These are phyloP conservation scores for Eimeria acervulina DNA, from an alignment of 169 alveolate genomes.

Conservation along the genomic window DNA sequence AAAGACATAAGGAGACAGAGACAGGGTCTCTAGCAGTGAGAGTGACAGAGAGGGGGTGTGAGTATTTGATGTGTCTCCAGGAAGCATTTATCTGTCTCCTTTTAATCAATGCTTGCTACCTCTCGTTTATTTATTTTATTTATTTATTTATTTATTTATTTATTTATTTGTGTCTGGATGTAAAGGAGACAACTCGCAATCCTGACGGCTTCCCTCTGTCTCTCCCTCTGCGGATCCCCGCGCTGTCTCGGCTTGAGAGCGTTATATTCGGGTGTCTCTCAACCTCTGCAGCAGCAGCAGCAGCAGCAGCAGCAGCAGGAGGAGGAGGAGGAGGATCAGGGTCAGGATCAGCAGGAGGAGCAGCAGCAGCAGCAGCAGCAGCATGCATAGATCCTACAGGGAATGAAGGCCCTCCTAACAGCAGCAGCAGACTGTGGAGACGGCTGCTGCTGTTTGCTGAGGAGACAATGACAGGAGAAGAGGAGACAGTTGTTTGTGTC, in stretches of 20 bases:
- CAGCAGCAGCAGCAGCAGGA: background rate
- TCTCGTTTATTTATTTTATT: background rate
- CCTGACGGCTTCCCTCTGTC: slow-evolving; percentile 55
- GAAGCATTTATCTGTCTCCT: background rate
- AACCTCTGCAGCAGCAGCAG: background rate
- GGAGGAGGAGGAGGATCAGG: too few species aligned
- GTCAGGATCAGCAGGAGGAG: background rate
- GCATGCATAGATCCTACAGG: background rate
- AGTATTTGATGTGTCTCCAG: background rate
- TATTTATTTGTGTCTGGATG: background rate
- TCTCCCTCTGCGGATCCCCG: background rate
- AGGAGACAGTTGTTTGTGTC: slow-evolving; percentile 42
- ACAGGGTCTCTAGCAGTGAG: too few species aligned
- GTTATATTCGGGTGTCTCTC: background rate
- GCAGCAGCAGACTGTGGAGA: slow-evolving; percentile 30
- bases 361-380: slow-evolving; percentile 13
- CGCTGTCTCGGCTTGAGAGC: background rate
- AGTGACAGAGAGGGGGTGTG: too few species aligned
- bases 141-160: background rate
- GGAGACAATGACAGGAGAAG: background rate
- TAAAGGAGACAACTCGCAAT: slow-evolving; percentile 30
- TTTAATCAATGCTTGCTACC: background rate
- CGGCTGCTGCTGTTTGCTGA: slow-evolving; percentile 49
- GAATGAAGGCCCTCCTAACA: background rate
- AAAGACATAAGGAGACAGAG: too few species aligned